These are phyloP conservation scores for Yarrowia porcina DNA, from an alignment of 805 yeast species.

Conservation along the genomic window DNA sequence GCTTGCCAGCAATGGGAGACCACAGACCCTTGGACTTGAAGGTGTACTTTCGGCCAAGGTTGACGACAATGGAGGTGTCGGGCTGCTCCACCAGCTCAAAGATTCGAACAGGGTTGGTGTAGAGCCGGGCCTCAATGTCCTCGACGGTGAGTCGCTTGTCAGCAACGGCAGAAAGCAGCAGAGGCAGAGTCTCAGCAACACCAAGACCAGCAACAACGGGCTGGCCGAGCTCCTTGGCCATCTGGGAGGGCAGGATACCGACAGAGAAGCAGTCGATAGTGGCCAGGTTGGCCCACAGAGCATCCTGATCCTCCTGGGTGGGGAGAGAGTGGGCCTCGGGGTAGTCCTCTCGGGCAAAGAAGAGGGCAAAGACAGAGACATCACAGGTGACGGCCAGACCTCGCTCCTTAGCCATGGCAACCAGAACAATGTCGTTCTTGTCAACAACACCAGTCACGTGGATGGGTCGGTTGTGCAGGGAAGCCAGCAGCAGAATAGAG, in stretches of 20 bases:
- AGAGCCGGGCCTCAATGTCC: conserved; percentile 69
- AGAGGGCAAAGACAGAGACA: conserved; percentile 74
- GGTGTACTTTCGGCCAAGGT: conserved; percentile 64
- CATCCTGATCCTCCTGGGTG: conserved; percentile 71
- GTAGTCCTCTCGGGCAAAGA: conserved; percentile 62
- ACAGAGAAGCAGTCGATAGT: conserved; percentile 82
- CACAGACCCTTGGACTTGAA: conserved; percentile 40
- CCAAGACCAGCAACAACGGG: conserved; percentile 70
- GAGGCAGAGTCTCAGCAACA: conserved; percentile 73
- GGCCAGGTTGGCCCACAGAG: conserved; percentile 72
- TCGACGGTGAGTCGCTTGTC: conserved; percentile 67
- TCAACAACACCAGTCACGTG: conserved; percentile 85
- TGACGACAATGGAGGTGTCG: conserved; percentile 74
- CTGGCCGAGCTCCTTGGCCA: conserved; percentile 64
- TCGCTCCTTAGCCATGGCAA: conserved; percentile 80
- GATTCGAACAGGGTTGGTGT: conserved; percentile 75
- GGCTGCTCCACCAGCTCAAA: conserved; percentile 76
- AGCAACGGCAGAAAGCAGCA: conserved; percentile 74
- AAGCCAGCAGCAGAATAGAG: conserved; percentile 83
- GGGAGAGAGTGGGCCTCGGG: conserved; percentile 74
- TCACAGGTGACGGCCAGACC: conserved; percentile 84
- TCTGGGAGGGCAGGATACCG: conserved; percentile 70
- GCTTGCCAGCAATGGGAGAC: conserved; percentile 54
- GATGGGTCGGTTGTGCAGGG: conserved; percentile 76
- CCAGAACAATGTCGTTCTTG: conserved; percentile 76